These are phyloP conservation scores for bread wheat (Triticum aestivum) DNA, from an alignment of 176 grass and related monocot species.

Conservation along the genomic window DNA sequence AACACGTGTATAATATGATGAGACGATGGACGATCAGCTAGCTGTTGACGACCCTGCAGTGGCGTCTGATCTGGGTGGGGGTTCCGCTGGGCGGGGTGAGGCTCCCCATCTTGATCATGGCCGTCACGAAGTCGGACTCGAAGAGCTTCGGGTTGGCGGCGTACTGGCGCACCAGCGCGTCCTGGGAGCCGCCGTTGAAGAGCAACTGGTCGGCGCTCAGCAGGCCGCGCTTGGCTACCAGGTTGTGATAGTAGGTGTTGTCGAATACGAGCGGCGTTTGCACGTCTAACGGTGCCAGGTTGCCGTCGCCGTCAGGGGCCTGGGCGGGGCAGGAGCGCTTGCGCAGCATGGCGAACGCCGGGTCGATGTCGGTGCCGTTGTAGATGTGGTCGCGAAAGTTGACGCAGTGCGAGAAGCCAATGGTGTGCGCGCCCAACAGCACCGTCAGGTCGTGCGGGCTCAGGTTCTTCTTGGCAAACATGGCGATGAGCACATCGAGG, in stretches of 20 bases:
- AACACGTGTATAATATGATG: no score
- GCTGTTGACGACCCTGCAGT: slow-evolving; percentile 58
- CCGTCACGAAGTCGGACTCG: slow-evolving; percentile 32
- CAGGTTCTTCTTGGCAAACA: no score
- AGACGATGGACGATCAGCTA: background rate
- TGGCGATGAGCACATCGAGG: no score
- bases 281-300: slow-evolving; percentile 54
- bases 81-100: slow-evolving; percentile 26
- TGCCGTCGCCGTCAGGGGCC: slow-evolving; percentile 15
- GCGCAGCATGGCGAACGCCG: slow-evolving; percentile 37
- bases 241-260: slow-evolving; percentile 62
- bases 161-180: slow-evolving; percentile 49
- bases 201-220: slow-evolving; percentile 81
- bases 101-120: slow-evolving; percentile 61
- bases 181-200: slow-evolving; percentile 55
- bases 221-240: slow-evolving; percentile 33
- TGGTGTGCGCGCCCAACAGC: slow-evolving; percentile 75
- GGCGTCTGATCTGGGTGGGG: slow-evolving; percentile 36
- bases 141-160: background rate
- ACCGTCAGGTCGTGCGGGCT: slow-evolving; percentile 22
- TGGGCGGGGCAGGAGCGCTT: slow-evolving; percentile 21
- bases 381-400: slow-evolving; percentile 67
- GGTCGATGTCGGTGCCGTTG: slow-evolving; percentile 51
- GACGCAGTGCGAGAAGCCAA: slow-evolving; percentile 62
- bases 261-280: slow-evolving; percentile 52